phyloP scores from a whole-genome alignment of 305 asterid species.

The Plantago lanceolata region DNA sequence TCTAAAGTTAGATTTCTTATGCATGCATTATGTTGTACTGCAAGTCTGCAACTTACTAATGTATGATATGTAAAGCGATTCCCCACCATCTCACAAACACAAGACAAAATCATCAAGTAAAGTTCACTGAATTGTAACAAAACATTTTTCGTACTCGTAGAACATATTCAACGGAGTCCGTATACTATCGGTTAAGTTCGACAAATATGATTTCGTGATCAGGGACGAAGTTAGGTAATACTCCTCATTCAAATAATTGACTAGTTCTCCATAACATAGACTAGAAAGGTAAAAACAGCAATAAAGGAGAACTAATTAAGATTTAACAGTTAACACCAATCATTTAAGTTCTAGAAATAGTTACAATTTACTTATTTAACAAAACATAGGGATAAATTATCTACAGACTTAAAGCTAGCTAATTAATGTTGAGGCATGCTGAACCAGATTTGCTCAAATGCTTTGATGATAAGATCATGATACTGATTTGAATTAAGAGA shows the following conservation, averaged over 20 bases:
- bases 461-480: slow-evolving; percentile 63
- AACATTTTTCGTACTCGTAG: too few relatives aligned
- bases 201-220: background rate
- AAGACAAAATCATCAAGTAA: background rate
- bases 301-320: too few relatives aligned
- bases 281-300: too few relatives aligned
- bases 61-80: background rate
- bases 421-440: slow-evolving; percentile 31
- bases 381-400: background rate
- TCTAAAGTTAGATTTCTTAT: background rate
- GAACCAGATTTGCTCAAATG: slow-evolving; percentile 82
- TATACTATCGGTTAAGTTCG: too few relatives aligned
- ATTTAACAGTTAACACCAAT: too few relatives aligned
- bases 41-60: background rate
- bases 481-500: slow-evolving; percentile 63
- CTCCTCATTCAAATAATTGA: too few relatives aligned
- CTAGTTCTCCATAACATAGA: too few relatives aligned
- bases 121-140: too few relatives aligned
- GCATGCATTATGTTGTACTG: background rate
- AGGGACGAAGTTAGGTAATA: too few relatives aligned
- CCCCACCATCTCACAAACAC: slow-evolving; percentile 14
- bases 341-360: too few relatives aligned
- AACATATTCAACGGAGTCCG: too few relatives aligned
- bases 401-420: background rate
- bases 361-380: background rate